Percentiles rank a stretch among this genome's conserved stretches.
These are phyloP conservation scores for Dentipellis sp. DNA, from an alignment of 768 basidiomycete species.

Conservation along the genomic window DNA sequence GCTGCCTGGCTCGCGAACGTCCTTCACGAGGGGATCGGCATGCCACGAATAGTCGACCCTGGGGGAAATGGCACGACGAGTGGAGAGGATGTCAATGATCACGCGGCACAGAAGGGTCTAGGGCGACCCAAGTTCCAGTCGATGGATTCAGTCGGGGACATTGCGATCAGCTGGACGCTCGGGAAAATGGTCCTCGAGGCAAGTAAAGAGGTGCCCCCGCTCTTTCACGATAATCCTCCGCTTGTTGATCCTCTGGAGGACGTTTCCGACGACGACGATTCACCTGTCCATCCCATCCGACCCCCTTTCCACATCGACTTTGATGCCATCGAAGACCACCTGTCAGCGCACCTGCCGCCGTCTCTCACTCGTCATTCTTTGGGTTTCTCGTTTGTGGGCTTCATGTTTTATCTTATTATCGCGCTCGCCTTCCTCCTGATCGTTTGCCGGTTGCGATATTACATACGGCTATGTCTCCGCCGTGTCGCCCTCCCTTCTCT, in stretches of 20 bases:
- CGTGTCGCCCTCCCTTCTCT: conserved; percentile 4
- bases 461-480: conserved; percentile 34
- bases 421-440: conserved; percentile 34
- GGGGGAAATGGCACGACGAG: conserved; percentile 69
- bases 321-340: conserved; percentile 49
- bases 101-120: conserved; percentile 79
- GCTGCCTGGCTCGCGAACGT: conserved; percentile 98
- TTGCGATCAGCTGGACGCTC: conserved; percentile 95
- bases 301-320: conserved; percentile 48
- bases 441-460: conserved; percentile 49
- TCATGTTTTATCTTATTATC: conserved; percentile 44
- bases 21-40: conserved; percentile 89
- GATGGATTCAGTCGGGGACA: conserved; percentile 83
- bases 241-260: conserved; percentile 48
- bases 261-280: conserved; percentile 31
- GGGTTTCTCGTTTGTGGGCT: conserved; percentile 62
- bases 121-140: conserved; percentile 85
- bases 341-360: conserved; percentile 59
- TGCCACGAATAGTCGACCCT: conserved; percentile 84
- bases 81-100: conserved; percentile 60
- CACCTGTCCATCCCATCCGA: conserved; percentile 54
- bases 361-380: conserved; percentile 54
- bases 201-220: conserved; percentile 67
- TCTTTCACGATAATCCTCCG: conserved; percentile 38
- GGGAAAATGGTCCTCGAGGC: conserved; percentile 99